phyloP scores from a whole-genome alignment of 805 yeast species.

The Starmerella stigmatis region DNA sequence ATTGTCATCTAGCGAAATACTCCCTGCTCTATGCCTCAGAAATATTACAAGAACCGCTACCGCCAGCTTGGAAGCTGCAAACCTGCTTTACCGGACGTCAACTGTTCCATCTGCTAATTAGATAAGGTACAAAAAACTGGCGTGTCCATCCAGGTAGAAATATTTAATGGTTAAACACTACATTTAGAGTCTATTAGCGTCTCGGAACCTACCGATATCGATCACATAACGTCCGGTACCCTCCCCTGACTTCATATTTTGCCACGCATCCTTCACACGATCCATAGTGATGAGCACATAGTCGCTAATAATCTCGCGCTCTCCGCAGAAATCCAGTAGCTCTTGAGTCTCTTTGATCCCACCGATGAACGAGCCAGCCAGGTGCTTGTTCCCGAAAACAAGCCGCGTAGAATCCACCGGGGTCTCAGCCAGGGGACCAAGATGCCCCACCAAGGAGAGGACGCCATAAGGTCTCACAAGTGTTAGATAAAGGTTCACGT shows the following conservation, averaged over 20 bases:
- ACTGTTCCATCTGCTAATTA: too few relatives aligned
- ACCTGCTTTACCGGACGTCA: too few relatives aligned
- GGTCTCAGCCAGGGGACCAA: slow-evolving; percentile 34
- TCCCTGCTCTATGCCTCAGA: too few relatives aligned
- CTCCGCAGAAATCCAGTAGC: slow-evolving; percentile 53
- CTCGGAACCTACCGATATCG: slow-evolving; percentile 10
- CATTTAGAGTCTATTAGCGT: too few relatives aligned
- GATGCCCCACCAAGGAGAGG: slow-evolving; percentile 58
- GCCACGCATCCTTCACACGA: slow-evolving; percentile 19
- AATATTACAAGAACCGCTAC: too few relatives aligned
- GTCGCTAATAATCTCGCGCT: slow-evolving; percentile 51
- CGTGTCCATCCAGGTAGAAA: too few relatives aligned
- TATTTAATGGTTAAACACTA: too few relatives aligned
- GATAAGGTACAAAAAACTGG: too few relatives aligned
- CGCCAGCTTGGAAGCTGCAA: too few relatives aligned
- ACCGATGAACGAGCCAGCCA: slow-evolving; percentile 46
- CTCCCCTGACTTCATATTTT: slow-evolving; percentile 12
- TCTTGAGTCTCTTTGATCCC: slow-evolving; percentile 54
- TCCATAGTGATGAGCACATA: slow-evolving; percentile 46
- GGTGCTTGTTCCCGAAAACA: slow-evolving; percentile 34
- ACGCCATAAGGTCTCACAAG: slow-evolving; percentile 48
- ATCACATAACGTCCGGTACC: slow-evolving; percentile 17
- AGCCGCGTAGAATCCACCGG: slow-evolving; percentile 39
- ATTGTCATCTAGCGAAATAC: too few relatives aligned
- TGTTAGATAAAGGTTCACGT: slow-evolving; percentile 39